Percentiles rank a stretch among this genome's conserved stretches.
phyloP scores from a whole-genome alignment of 345 rosid species.

The Rhizophora mangle region DNA sequence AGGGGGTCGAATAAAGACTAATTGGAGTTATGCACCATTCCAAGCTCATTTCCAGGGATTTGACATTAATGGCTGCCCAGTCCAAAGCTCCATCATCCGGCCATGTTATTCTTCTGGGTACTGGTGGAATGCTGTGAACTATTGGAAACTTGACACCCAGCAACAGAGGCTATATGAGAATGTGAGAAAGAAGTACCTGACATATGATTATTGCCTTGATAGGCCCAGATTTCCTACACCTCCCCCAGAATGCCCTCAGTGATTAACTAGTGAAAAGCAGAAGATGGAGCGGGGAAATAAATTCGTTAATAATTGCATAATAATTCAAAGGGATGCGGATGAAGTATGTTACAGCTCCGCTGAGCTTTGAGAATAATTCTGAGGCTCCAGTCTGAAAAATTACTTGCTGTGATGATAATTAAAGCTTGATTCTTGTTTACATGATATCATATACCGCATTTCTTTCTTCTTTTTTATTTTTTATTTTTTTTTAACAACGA shows the following conservation, averaged over 20 bases:
- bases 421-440: too few species aligned
- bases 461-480: too few species aligned
- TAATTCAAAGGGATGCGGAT: too few species aligned
- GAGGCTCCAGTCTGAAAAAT: too few species aligned
- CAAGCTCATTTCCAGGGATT: constrained; percentile 45
- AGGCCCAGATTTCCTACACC: constrained; percentile 22
- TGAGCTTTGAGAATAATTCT: too few species aligned
- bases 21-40: constrained; percentile 64
- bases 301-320: too few species aligned
- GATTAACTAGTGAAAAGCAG: too few species aligned
- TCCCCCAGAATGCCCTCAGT: constrained; percentile 34
- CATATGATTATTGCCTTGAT: constrained; percentile 48
- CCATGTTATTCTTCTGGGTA: constrained; percentile 32
- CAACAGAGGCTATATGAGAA: constrained; percentile 19
- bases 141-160: constrained; percentile 23
- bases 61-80: constrained; percentile 39
- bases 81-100: background rate
- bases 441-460: too few species aligned
- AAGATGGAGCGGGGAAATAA: too few species aligned
- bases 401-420: too few species aligned
- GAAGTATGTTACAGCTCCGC: too few species aligned
- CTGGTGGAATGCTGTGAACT: constrained; percentile 58
- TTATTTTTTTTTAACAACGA: too few species aligned
- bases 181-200: constrained; percentile 24
- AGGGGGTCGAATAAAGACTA: constrained; percentile 49